Evolutionary conservation across 2,329 filamentous ascomycete species (phyloP), one percentile per base, ranked within the genome.

Genomic region (Remersonia thermophila): DNA sequence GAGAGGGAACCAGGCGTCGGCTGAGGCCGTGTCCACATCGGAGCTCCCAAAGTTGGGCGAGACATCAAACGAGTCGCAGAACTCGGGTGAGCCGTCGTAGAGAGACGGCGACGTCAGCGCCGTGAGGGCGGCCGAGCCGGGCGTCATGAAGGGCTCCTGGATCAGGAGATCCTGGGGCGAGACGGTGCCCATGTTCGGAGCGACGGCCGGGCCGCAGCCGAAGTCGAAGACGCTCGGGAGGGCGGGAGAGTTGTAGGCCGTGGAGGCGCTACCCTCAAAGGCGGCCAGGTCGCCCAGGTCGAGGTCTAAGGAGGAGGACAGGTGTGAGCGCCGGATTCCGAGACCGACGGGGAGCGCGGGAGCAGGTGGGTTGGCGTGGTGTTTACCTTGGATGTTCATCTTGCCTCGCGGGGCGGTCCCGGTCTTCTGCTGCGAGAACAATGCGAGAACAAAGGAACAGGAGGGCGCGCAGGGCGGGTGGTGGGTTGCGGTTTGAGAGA

Each of bases 71-170:
- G 69, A 71, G 49, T 83, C 78, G 43, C 58, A 58, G 51, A 80
- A 77, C 40, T 76, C 80, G 9, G 84, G 84, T 35, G 84, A 93
- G 50, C 79, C 82, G 53, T 82, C 72, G 51, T 76, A 79, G 39
- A 76, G 67, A n/a, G 81, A 83, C 30, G 86, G 86, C 41, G 86
- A 91, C 39, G 85, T 93, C 58, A 94, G 55, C 45, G 85, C 77
- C 26, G 86, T 93, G 54, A 91, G 76, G 25, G 83, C 77, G 32
- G 79, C 71, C 2, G 86, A 93, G 53, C 83, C 83, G 20, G 86
- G 86, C 27, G 84, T 76, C 54, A 74, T 66, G 52, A 76, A 75
- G 40, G 71, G 66, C 20, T 83, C 75, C 47, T 76, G 73, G 49
- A 87, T 66, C 47, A 80, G 62, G 46, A 93, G 67, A 52, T 94